phyloP scores from a whole-genome alignment of 1,284 basidiomycete genomes.

The Schizopora paradoxa region DNA sequence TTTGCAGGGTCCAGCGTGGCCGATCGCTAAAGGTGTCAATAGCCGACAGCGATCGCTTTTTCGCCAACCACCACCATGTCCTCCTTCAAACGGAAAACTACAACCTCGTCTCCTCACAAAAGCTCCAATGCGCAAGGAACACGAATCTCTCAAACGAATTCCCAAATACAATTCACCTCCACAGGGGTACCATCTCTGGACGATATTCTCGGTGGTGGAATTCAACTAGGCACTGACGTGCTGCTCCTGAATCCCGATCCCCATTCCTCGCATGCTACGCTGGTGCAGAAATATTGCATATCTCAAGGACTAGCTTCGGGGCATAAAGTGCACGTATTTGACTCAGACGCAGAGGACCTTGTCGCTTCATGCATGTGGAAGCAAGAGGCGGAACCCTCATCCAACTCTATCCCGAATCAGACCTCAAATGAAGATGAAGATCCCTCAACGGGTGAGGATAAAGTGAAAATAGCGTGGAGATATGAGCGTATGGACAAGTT shows the following conservation, averaged over 20 bases:
- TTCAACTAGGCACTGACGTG: conserved; percentile 78
- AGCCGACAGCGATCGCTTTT: not conserved
- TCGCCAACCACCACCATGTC: conserved; percentile 46
- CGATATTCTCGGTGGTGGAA: conserved; percentile 88
- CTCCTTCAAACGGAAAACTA: conserved; percentile 75
- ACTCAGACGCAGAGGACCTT: conserved; percentile 49
- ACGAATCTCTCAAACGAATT: conserved; percentile 56
- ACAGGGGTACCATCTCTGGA: conserved; percentile 94
- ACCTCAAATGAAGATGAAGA: conserved; percentile 34
- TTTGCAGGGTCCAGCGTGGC: not conserved
- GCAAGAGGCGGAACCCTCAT: conserved; percentile 27
- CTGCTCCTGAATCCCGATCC: conserved; percentile 76
- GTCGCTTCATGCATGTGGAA: conserved; percentile 78
- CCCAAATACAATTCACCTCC: conserved; percentile 64
- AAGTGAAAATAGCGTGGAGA: conserved; percentile 92
- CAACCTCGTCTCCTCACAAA: conserved; percentile 28
- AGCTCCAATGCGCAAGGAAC: conserved; percentile 64
- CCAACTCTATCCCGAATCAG: conserved; percentile 19
- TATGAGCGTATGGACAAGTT: conserved; percentile 92
- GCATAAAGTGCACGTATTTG: conserved; percentile 69
- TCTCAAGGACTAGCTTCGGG: conserved; percentile 77
- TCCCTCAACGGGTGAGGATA: conserved; percentile 39
- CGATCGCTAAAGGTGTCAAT: not conserved
- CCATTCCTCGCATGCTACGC: conserved; percentile 81
- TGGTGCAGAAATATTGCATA: conserved; percentile 85